Conservation (phyloP, 441 rosid genomes). For the Metrosideros polymorpha region DNA sequence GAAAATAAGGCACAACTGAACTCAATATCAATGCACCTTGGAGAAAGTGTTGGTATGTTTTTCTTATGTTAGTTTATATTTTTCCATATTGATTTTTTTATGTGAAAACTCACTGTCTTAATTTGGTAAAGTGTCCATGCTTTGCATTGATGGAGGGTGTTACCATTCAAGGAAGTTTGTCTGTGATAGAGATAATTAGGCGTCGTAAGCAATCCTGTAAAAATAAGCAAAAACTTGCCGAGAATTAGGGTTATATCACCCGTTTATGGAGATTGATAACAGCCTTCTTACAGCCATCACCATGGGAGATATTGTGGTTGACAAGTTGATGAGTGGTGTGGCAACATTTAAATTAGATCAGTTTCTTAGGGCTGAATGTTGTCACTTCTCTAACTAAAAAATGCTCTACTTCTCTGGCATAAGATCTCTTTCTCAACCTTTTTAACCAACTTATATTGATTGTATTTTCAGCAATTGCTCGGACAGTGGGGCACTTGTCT, state of each 20-base stretch:
- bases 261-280: background rate
- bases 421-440: background rate
- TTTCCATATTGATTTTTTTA: background rate
- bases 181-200: background rate
- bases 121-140: background rate
- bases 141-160: background rate
- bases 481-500: slow-evolving; percentile 82
- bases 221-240: background rate
- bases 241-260: background rate
- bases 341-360: background rate
- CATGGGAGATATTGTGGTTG: background rate
- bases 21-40: slow-evolving; percentile 96
- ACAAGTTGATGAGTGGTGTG: background rate
- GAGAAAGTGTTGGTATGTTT: slow-evolving; percentile 83
- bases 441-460: background rate
- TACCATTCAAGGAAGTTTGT: background rate
- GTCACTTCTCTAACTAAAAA: background rate
- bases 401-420: background rate
- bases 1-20: slow-evolving; percentile 94
- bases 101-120: background rate
- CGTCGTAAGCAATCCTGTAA: background rate
- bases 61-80: background rate
- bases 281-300: background rate
- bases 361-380: background rate
- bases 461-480: slow-evolving; percentile 66